Conservation (phyloP, 306 rosid genomes). For the Arachis stenosperma region DNA sequence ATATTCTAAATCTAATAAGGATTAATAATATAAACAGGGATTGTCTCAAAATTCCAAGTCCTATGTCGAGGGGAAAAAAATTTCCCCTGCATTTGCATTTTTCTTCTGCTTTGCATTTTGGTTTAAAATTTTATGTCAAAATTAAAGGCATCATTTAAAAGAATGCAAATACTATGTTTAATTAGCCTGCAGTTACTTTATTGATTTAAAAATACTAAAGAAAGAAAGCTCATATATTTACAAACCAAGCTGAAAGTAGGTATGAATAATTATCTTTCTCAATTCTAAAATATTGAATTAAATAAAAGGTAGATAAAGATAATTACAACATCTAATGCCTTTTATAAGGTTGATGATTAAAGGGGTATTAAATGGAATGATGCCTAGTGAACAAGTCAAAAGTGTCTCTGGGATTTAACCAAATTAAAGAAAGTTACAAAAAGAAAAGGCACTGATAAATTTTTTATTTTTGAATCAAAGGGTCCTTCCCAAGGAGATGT, state of each 20-base stretch:
- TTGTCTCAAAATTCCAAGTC: conserved; percentile 42
- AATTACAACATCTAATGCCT: conserved; percentile 37
- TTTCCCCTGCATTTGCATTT: conserved; percentile 18
- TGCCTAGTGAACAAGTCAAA: conserved; percentile 55
- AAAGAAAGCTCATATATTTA: conserved; percentile 14
- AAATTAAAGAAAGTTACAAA: conserved; percentile 35
- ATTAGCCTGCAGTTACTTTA: not conserved
- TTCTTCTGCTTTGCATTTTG: conserved; percentile 25
- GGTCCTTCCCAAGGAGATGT: conserved; percentile 43
- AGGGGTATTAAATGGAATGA: conserved; percentile 48
- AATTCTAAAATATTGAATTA: conserved; percentile 1
- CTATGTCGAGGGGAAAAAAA: conserved; percentile 29
- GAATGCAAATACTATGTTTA: conserved; percentile 6
- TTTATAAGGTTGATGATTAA: conserved; percentile 53
- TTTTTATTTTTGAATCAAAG: conserved; percentile 38
- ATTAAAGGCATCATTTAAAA: conserved; percentile 34
- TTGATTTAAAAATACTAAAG: conserved; percentile 32
- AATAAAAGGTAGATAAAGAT: conserved; percentile 25
- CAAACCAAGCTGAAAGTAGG: conserved; percentile 1
- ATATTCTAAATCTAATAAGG: not conserved
- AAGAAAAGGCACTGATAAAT: conserved; percentile 38
- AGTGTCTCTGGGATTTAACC: conserved; percentile 51
- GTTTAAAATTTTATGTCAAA: conserved; percentile 8
- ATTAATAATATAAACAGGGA: not conserved
- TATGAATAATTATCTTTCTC: conserved; percentile 14